Evolutionary conservation across 768 basidiomycete genomes (phyloP).

Genomic region (Exidia glandulosa): DNA sequence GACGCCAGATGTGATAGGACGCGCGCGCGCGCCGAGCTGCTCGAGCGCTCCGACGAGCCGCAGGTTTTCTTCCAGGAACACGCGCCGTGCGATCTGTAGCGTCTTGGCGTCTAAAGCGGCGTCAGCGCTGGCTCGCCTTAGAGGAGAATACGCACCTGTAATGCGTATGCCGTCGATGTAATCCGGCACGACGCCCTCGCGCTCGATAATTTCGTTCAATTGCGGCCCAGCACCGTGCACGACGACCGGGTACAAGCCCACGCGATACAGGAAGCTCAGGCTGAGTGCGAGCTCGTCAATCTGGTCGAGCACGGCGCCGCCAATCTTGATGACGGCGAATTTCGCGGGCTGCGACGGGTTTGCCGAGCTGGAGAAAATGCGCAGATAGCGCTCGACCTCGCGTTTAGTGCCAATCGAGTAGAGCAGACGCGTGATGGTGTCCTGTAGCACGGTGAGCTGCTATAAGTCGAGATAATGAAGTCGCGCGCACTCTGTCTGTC

Average conservation of each 20-base stretch:
- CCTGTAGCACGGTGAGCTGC: conserved; percentile 33
- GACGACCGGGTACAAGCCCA: conserved; percentile 96
- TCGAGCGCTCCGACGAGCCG: conserved; percentile 90
- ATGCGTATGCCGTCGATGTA: conserved; percentile 97
- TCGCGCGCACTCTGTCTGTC: background rate
- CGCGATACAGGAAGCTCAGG: conserved; percentile 90
- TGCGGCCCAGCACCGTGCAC: conserved; percentile 96
- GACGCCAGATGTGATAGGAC: conserved; percentile 95
- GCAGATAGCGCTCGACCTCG: conserved; percentile 95
- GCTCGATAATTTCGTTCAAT: conserved; percentile 85
- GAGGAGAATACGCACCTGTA: conserved; percentile 52
- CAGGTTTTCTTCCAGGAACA: conserved; percentile 96
- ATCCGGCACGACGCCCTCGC: conserved; percentile 88
- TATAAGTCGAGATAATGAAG: background rate
- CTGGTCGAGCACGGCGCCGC: conserved; percentile 88
- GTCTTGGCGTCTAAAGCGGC: conserved; percentile 73
- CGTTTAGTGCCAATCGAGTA: conserved; percentile 96
- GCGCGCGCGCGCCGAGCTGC: conserved; percentile 88
- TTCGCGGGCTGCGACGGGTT: conserved; percentile 84
- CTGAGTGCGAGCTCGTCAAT: conserved; percentile 90
- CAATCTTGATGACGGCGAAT: conserved; percentile 97
- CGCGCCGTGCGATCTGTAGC: conserved; percentile 84
- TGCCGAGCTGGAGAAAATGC: conserved; percentile 93
- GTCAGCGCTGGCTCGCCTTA: too few species aligned
- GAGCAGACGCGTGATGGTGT: conserved; percentile 91